phyloP scores from a whole-genome alignment of 495 filamentous ascomycete species.

The Glarea lozoyensis region DNA sequence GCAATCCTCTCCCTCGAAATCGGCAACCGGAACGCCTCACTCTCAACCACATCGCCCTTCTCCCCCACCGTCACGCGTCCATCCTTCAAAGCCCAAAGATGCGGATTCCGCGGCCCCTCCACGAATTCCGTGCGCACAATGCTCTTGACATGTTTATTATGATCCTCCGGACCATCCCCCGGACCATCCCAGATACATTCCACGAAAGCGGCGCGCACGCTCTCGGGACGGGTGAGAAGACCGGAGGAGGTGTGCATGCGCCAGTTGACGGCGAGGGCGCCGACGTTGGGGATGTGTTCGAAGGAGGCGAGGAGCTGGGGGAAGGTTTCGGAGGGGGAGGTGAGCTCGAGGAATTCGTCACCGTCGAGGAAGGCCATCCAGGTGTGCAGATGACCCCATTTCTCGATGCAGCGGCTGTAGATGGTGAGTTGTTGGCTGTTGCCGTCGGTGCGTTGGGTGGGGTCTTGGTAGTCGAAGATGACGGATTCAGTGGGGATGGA shows the following conservation, averaged over 20 bases:
- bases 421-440: slow-evolving; percentile 1
- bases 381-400: slow-evolving; percentile 6
- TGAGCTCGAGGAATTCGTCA: slow-evolving; percentile 14
- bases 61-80: slow-evolving; percentile 13
- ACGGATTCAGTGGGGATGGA: slow-evolving; percentile 9
- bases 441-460: background rate
- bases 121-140: background rate
- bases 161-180: background rate
- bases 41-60: slow-evolving; percentile 2
- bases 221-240: slow-evolving; percentile 4
- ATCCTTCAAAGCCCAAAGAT: background rate
- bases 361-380: slow-evolving; percentile 18
- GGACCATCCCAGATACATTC: slow-evolving; percentile 6
- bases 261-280: slow-evolving; percentile 16
- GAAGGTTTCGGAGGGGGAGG: slow-evolving; percentile 1
- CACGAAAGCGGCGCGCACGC: slow-evolving; percentile 6
- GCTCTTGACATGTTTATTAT: slow-evolving; percentile 2
- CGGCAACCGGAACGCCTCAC: slow-evolving; percentile 2
- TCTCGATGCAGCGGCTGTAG: slow-evolving; percentile 7
- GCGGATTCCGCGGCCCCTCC: background rate
- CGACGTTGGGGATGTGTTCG: slow-evolving; percentile 4
- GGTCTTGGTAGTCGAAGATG: slow-evolving; percentile 13
- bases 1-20: slow-evolving; percentile 6
- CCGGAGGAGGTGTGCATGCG: slow-evolving; percentile 6
- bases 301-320: slow-evolving; percentile 1